Evolutionary conservation across 805 yeast genomes (phyloP).

Genomic region (Nakazawaea peltata): DNA sequence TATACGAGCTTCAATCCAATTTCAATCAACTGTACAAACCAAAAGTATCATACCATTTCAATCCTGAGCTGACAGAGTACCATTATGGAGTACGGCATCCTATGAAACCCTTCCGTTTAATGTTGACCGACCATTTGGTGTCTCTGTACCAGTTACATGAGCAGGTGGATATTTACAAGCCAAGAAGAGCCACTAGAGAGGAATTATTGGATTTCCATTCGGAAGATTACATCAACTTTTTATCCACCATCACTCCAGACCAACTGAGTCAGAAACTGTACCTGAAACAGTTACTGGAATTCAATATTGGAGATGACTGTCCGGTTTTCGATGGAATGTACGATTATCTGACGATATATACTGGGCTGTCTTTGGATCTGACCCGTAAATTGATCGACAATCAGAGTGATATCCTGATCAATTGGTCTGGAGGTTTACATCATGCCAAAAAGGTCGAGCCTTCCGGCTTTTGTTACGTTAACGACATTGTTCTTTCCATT

Average conservation of each 20-base stretch:
- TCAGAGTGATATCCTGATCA: constrained; percentile 88
- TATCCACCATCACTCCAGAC: constrained; percentile 72
- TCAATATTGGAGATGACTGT: constrained; percentile 90
- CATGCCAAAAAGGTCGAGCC: constrained; percentile 96
- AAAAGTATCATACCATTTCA: constrained; percentile 81
- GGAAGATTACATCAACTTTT: constrained; percentile 75
- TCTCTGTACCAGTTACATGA: constrained; percentile 79
- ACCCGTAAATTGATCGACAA: constrained; percentile 79
- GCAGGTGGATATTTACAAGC: constrained; percentile 82
- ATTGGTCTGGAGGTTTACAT: constrained; percentile 95
- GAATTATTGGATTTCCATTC: constrained; percentile 81
- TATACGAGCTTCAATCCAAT: constrained; percentile 33
- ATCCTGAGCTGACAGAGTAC: constrained; percentile 69
- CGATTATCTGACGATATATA: constrained; percentile 79
- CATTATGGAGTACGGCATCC: constrained; percentile 95
- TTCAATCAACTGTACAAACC: constrained; percentile 35
- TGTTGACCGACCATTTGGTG: constrained; percentile 90
- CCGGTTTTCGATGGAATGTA: constrained; percentile 94
- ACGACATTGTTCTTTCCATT: constrained; percentile 88
- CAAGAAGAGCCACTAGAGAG: constrained; percentile 73
- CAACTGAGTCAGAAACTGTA: constrained; percentile 41
- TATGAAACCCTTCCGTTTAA: constrained; percentile 94
- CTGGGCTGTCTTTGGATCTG: constrained; percentile 94
- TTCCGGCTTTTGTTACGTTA: constrained; percentile 90
- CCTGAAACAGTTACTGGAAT: constrained; percentile 51